Conservation (phyloP, 148 eudicot species). For the Chenopodium formosanum region DNA sequence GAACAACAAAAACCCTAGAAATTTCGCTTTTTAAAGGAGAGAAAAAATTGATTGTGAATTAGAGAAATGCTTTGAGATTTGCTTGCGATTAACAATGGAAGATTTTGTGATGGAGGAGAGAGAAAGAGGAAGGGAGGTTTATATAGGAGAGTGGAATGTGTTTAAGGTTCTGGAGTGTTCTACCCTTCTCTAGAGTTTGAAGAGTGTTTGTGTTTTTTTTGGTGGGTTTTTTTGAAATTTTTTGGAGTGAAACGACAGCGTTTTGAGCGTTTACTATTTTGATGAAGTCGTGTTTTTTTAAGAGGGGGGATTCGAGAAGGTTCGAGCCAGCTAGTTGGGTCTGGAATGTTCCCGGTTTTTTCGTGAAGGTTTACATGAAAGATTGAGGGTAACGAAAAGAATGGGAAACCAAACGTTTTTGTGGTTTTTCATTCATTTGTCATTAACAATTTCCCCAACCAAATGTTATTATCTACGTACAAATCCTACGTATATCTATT, state of each 20-base stretch:
- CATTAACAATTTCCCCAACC: too few relatives aligned
- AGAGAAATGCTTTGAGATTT: neutral
- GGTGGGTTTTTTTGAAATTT: neutral
- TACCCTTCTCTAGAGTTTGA: conserved; percentile 30
- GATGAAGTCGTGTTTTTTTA: neutral
- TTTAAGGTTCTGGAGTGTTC: conserved; percentile 41
- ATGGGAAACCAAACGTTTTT: too few relatives aligned
- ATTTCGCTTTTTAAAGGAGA: neutral
- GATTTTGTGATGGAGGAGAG: neutral
- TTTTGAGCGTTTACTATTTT: neutral
- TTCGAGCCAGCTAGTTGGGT: conserved; percentile 1
- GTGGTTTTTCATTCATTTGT: too few relatives aligned
- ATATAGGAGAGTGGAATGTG: too few relatives aligned
- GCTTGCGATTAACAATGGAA: neutral
- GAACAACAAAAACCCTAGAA: neutral
- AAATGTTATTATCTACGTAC: too few relatives aligned
- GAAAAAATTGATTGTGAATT: neutral
- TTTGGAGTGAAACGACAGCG: neutral
- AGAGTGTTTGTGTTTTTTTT: neutral
- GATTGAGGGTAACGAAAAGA: too few relatives aligned
- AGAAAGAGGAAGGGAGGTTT: neutral
- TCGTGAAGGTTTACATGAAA: neutral
- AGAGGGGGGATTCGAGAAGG: conserved; percentile 18
- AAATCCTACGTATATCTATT: too few relatives aligned
- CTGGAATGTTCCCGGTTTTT: conserved; percentile 16